phyloP scores from a whole-genome alignment of 2,329 filamentous ascomycete species.

The Calonectria fujianensis region DNA sequence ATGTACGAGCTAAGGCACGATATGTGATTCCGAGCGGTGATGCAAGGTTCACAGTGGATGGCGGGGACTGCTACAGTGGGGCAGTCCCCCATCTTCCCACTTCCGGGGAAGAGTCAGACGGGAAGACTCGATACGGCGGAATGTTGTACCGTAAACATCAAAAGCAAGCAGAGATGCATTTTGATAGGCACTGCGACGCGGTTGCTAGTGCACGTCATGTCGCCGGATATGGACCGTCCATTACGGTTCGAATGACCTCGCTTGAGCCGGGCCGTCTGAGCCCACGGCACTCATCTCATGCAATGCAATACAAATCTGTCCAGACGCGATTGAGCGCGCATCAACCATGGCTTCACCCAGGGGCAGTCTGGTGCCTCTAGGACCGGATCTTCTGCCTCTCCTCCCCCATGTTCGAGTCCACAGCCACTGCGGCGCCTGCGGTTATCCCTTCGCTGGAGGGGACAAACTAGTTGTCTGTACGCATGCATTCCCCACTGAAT shows the following conservation, averaged over 20 bases:
- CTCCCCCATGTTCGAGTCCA: slow-evolving; percentile 10
- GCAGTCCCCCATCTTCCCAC: not conserved
- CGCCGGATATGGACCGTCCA: slow-evolving; percentile 26
- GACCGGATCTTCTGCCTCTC: slow-evolving; percentile 8
- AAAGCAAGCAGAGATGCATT: slow-evolving; percentile 1
- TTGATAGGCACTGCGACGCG: slow-evolving; percentile 1
- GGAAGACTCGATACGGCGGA: not conserved
- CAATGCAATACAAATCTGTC: not conserved
- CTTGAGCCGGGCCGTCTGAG: not conserved
- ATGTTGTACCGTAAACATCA: slow-evolving; percentile 23
- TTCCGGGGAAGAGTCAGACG: slow-evolving; percentile 37
- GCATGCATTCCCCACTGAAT: slow-evolving; percentile 17
- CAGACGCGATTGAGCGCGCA: not conserved
- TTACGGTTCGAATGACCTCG: slow-evolving; percentile 17
- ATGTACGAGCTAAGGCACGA: slow-evolving; percentile 27
- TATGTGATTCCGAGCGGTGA: slow-evolving; percentile 47
- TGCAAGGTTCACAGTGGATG: slow-evolving; percentile 46
- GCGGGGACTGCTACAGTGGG: slow-evolving; percentile 41
- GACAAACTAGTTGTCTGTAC: slow-evolving; percentile 19
- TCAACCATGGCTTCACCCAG: slow-evolving; percentile 7
- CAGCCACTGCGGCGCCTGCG: slow-evolving; percentile 18
- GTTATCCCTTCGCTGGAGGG: slow-evolving; percentile 1
- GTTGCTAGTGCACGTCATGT: not conserved
- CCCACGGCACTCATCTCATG: not conserved
- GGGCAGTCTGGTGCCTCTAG: slow-evolving; percentile 12